These are phyloP conservation scores for Gypsophila paniculata DNA, from an alignment of 179 eudicot species.

Conservation along the genomic window DNA sequence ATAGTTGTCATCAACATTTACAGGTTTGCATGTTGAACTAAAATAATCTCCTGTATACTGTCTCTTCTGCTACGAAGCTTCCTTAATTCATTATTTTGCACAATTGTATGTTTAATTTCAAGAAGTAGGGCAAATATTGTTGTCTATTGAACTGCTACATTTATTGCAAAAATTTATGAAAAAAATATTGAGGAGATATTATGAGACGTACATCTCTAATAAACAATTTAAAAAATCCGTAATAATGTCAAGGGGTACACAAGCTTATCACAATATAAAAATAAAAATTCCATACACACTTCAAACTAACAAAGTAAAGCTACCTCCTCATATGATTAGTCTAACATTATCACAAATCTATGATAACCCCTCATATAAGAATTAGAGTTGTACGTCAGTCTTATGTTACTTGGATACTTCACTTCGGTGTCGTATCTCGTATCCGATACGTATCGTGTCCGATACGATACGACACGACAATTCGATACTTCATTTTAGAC, in stretches of 20 bases:
- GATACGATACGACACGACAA: too few species aligned
- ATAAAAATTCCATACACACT: too few species aligned
- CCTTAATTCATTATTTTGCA: background rate
- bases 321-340: too few species aligned
- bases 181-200: background rate
- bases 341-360: too few species aligned
- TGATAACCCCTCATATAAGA: too few species aligned
- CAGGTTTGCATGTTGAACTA: slow-evolving; percentile 17
- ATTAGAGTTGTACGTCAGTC: too few species aligned
- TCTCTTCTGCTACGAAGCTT: slow-evolving; percentile 17
- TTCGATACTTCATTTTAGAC: too few species aligned
- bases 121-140: background rate
- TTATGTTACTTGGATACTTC: too few species aligned
- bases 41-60: background rate
- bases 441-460: too few species aligned
- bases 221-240: background rate
- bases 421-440: too few species aligned
- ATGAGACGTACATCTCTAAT: background rate
- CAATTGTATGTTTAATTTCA: background rate
- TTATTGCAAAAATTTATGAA: background rate
- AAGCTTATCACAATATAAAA: too few species aligned
- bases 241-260: background rate
- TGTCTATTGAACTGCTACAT: slow-evolving; percentile 6
- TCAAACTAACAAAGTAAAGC: too few species aligned
- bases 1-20: slow-evolving; percentile 17